Base-by-base conservation (phyloP, 164 flowering plant species). In the Stephania japonica region DNA sequence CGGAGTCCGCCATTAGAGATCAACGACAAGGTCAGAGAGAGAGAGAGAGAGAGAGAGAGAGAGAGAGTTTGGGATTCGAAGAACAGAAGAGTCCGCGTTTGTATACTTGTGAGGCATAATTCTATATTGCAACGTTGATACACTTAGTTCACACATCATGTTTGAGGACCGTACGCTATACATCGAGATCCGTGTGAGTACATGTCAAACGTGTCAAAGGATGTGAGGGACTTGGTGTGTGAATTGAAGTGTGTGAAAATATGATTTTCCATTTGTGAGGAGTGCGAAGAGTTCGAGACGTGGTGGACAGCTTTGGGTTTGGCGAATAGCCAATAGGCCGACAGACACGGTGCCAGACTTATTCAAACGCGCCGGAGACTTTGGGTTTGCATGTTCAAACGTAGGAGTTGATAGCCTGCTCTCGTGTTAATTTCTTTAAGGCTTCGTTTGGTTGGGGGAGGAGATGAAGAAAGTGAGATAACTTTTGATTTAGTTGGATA, bases 301-400 rank as follows among this genome's bases (percentile, higher is more conserved):
- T 67, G 32, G 78, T 8, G 18, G 47, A 56, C 62, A 56, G 62
- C 62, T 56, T 56, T 56, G 62, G 8, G 32, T 24, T 65, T 43
- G 72, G 44, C 41, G 27, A 24, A 14, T 56, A 16, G n/a, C 62
- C 23, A 56, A 16, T 62, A 6, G 61, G 67, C 25, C 24, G 81
- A 79, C 38, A 32, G 3, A 32, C 38, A 32, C 38, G 3, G 38
- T 32, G 1, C 3, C 3, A 0, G 38, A 32, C 76, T 70, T 44
- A 42, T 75, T 79, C 78, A 75, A 79, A 73, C 64, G 16, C 68
- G 50, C 74, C 73, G 76, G 56, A 49, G 77, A 59, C 63, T 70
- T 56, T 38, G 74, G 73, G 42, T 49, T 26, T 16, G 5, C 67
- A 12, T 10, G 19, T 65, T 65, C 67, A 65, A 65, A 65, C 67